Percentiles rank a stretch among this genome's conserved stretches.
Evolutionary conservation across 306 rosid genomes (phyloP).

Genomic region (Luffa aegyptiaca): DNA sequence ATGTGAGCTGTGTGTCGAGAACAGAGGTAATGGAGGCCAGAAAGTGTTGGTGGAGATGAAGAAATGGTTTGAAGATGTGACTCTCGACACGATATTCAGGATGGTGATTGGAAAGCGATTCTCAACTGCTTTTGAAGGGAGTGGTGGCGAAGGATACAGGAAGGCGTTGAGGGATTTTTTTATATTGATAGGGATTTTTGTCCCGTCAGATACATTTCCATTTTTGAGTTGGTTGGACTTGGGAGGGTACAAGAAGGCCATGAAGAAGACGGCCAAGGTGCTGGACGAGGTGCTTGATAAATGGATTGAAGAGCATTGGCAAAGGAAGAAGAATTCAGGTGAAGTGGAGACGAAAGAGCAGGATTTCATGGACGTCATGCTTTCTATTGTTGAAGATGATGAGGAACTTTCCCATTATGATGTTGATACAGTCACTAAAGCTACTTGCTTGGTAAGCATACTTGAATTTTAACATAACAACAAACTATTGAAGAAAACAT

Average conservation of each 20-base stretch:
- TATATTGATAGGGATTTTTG: no score
- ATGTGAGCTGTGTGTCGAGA: no score
- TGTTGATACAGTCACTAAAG: neutral
- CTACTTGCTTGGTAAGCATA: neutral
- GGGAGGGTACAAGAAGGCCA: constrained; percentile 44
- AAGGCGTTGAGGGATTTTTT: no score
- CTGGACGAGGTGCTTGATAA: neutral
- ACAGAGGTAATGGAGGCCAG: no score
- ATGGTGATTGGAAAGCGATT: neutral
- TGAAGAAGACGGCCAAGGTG: neutral
- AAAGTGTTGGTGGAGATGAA: no score
- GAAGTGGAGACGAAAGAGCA: neutral
- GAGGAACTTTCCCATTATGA: neutral
- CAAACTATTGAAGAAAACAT: no score
- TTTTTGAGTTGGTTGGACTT: constrained; percentile 43
- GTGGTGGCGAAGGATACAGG: no score
- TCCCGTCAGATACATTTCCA: constrained; percentile 38
- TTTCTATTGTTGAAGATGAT: neutral
- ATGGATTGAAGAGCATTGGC: neutral
- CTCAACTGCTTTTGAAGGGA: no score
- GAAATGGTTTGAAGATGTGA: no score
- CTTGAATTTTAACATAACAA: no score
- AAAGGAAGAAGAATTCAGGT: neutral
- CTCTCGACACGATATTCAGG: no score
- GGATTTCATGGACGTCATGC: neutral